Percentiles rank a stretch among this genome's conserved stretches.
Conservation (phyloP, 2,329 filamentous ascomycete species). For the Colletotrichum neosansevieriae region DNA sequence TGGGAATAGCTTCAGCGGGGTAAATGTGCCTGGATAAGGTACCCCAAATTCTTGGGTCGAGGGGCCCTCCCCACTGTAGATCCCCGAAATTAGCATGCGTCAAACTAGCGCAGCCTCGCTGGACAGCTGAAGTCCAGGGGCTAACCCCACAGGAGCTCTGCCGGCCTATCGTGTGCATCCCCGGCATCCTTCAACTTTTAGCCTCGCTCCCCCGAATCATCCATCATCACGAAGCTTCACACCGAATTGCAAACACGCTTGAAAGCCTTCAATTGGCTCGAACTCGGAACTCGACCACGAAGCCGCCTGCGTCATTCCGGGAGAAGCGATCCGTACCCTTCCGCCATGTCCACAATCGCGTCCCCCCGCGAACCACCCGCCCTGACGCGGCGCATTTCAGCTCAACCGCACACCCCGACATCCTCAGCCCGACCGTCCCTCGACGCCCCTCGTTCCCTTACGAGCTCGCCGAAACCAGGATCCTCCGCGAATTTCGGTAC, state of each 20-base stretch:
- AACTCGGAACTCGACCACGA: too few species aligned
- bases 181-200: conserved; percentile 11
- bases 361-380: conserved; percentile 70
- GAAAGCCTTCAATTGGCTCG: neutral
- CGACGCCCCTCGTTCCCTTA: conserved; percentile 72
- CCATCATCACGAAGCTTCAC: conserved; percentile 8
- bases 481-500: conserved; percentile 45
- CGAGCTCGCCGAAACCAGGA: conserved; percentile 64
- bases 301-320: too few species aligned
- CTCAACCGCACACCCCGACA: conserved; percentile 70
- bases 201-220: conserved; percentile 22
- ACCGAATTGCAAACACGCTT: neutral
- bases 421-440: conserved; percentile 82
- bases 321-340: too few species aligned
- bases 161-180: conserved; percentile 29
- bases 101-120: conserved; percentile 30
- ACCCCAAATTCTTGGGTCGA: conserved; percentile 15
- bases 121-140: conserved; percentile 28
- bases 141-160: conserved; percentile 35
- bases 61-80: conserved; percentile 27
- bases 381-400: conserved; percentile 68
- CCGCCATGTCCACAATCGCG: conserved; percentile 73
- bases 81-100: conserved; percentile 27
- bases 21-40: neutral
- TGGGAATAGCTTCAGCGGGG: conserved; percentile 35